Evolutionary conservation across 805 yeast genomes (phyloP).

Genomic region (Metschnikowia vanudenii): DNA sequence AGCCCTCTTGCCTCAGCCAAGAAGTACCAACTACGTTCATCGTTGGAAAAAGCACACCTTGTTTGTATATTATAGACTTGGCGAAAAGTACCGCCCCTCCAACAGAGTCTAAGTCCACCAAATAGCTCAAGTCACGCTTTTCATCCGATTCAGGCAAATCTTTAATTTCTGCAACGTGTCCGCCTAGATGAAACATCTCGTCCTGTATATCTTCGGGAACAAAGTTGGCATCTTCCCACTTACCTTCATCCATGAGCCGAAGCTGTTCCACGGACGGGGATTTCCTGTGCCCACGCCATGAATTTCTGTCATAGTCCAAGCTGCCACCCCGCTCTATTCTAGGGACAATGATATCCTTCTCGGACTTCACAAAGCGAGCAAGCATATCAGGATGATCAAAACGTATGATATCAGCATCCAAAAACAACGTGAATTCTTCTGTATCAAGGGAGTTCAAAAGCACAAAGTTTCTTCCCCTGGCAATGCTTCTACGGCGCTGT

Average conservation of each 20-base stretch:
- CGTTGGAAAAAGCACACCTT: slow-evolving; percentile 48
- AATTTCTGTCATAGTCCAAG: slow-evolving; percentile 38
- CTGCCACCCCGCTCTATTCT: slow-evolving; percentile 27
- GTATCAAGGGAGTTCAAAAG: slow-evolving; percentile 26
- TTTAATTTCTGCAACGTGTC: slow-evolving; percentile 17
- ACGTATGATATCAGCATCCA: slow-evolving; percentile 36
- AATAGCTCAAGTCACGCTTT: slow-evolving; percentile 11
- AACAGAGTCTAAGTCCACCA: slow-evolving; percentile 44
- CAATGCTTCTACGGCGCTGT: slow-evolving; percentile 35
- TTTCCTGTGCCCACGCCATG: slow-evolving; percentile 41
- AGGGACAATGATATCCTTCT: slow-evolving; percentile 38
- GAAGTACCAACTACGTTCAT: slow-evolving; percentile 46
- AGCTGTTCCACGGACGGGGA: slow-evolving; percentile 25
- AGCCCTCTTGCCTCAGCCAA: slow-evolving; percentile 49
- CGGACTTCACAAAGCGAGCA: slow-evolving; percentile 26
- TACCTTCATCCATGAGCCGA: slow-evolving; percentile 13
- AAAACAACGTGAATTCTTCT: slow-evolving; percentile 35
- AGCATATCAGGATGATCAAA: slow-evolving; percentile 27
- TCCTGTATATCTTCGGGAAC: slow-evolving; percentile 32
- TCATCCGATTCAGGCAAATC: slow-evolving; percentile 6
- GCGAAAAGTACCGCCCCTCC: slow-evolving; percentile 52
- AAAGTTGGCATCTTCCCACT: slow-evolving; percentile 33
- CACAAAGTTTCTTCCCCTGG: slow-evolving; percentile 37
- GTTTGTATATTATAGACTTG: slow-evolving; percentile 43
- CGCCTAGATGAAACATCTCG: slow-evolving; percentile 30